Base-by-base conservation (phyloP, 331 rosid genomes). In the Spiraea crenata region DNA sequence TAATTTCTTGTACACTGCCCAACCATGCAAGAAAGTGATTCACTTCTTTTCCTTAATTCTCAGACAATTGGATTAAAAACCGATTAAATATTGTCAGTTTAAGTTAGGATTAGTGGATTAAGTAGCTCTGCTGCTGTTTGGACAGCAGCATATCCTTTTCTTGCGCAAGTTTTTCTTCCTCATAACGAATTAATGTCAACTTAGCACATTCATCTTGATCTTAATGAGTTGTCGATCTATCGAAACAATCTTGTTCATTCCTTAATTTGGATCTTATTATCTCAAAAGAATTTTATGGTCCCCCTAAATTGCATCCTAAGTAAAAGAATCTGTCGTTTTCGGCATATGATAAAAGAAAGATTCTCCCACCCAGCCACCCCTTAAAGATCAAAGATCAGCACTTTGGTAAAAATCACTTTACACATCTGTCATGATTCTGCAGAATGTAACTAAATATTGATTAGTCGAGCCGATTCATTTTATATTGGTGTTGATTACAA, bases 291-390 rank as follows among this genome's bases (percentile, higher is more conserved):
- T 8, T 6, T 25, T 12, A 20, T 44, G 7, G 6, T 7, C 17
- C 6, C 4, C 6, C 4, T 1, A 56, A 46, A 6, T 57, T 42
- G 12, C 2, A 25, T 46, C 56, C 10, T 46, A 42, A 42, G 5
- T 25, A 31, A 57, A 15, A 12, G 56, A 19, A 70, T 57, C 65
- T 57, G 56, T 57, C 65, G 15, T 7, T 56, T 15, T 69, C 35
- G 41, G 41, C 72, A 3, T 39, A 10, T 50, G 72, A 39, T 25
- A 25, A 40, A 54, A 14, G 48, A 42, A 47, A 69, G n/a, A 55
- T 69, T 60, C 64, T 42, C 25, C 64, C 9, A 6, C 73, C 73
- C 13, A 69, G 73, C 73, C 52, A 40, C 4, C 16, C 74, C 74
- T 7, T 55, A 56, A 42, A 69, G 42, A 69, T 8, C 54, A 69